A percentile compares a stretch with the other conserved stretches of the same genome.
phyloP scores from a whole-genome alignment of 768 basidiomycete genomes.

The Tulasnella sp. region DNA sequence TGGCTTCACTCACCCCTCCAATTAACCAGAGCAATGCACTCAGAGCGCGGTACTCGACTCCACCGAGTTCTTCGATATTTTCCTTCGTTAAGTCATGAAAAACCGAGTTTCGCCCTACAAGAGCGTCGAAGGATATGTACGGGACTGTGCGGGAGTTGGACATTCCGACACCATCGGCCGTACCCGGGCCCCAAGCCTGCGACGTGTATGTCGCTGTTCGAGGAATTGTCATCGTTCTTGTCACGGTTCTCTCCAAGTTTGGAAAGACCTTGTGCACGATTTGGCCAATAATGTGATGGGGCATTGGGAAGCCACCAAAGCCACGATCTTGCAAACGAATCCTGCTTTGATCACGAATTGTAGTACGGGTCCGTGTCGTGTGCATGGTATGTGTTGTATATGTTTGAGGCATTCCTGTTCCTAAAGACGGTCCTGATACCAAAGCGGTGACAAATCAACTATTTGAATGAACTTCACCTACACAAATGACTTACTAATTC shows the following conservation, averaged over 20 bases:
- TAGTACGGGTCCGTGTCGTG: constrained; percentile 56
- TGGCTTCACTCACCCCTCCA: constrained; percentile 39
- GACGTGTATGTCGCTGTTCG: constrained; percentile 39
- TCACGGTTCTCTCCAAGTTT: constrained; percentile 40
- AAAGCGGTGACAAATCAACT: constrained; percentile 9
- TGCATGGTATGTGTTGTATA: constrained; percentile 34
- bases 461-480: background rate
- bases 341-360: constrained; percentile 45
- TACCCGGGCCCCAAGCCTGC: constrained; percentile 21
- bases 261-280: constrained; percentile 53
- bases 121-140: constrained; percentile 76
- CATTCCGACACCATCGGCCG: constrained; percentile 25
- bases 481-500: background rate
- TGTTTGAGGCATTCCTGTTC: background rate
- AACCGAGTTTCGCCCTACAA: constrained; percentile 21
- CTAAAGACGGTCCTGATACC: background rate
- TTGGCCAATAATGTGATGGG: constrained; percentile 28
- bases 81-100: constrained; percentile 51
- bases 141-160: constrained; percentile 40
- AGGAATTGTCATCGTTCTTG: constrained; percentile 64
- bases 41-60: constrained; percentile 82
- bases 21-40: constrained; percentile 74
- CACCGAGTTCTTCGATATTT: constrained; percentile 83
- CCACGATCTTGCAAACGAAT: constrained; percentile 24
- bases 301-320: constrained; percentile 29